Conservation (phyloP, 225 moss, liverwort and hornwort genomes). For the Asterella californica region DNA sequence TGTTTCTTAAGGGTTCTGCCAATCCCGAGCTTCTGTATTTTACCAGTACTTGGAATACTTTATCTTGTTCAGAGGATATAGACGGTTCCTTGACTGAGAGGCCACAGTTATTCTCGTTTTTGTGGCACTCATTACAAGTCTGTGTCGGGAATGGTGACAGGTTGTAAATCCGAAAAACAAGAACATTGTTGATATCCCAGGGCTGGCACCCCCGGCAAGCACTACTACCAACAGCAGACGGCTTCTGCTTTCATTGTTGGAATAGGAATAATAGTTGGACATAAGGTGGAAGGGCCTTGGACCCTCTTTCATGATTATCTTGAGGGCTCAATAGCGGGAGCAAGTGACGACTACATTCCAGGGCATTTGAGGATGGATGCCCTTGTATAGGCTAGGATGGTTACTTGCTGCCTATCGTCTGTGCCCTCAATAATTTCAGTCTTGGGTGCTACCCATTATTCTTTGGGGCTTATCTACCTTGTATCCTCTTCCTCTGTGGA, state of each 20-base stretch:
- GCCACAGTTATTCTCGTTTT: background rate
- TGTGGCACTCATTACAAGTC: background rate
- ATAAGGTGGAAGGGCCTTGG: conserved; percentile 1
- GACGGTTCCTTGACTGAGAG: background rate
- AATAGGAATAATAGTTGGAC: conserved; percentile 11
- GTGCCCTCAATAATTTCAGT: background rate
- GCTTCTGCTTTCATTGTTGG: conserved; percentile 31
- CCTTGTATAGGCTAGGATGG: conserved; percentile 15
- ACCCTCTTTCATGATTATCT: conserved; percentile 1
- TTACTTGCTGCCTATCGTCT: background rate
- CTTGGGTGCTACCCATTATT: conserved; percentile 14
- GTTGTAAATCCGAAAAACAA: conserved; percentile 77
- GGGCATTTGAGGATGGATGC: background rate
- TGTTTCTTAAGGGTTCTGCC: background rate
- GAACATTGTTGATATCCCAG: conserved; percentile 48
- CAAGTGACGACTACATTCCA: conserved; percentile 5
- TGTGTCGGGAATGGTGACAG: conserved; percentile 33
- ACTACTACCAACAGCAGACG: conserved; percentile 35
- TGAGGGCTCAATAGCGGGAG: background rate
- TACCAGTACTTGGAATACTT: background rate
- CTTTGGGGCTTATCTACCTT: conserved; percentile 9
- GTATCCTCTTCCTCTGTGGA: background rate
- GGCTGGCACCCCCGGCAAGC: conserved; percentile 57
- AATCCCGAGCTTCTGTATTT: background rate
- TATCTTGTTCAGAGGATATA: background rate